Base-by-base conservation (phyloP, 129 eudicot genomes). In the Flaveria brownii region DNA sequence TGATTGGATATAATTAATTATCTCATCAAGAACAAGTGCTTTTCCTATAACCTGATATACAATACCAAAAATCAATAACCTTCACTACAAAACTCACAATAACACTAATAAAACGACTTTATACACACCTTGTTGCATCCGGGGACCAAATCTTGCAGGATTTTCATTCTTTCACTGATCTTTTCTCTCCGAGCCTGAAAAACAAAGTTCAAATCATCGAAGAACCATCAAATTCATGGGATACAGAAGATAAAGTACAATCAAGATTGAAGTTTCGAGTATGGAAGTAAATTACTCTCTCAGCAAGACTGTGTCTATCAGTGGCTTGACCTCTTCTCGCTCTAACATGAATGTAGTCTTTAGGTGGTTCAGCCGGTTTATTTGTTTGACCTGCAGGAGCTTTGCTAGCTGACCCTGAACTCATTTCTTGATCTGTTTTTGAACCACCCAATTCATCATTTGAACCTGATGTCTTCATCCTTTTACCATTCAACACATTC, bases 261-360 rank as follows among this genome's bases (percentile, higher is more conserved):
- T 52, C 51, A 13, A 26, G 69, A 52, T 39, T 11, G 13, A 28
- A 64, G 0, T 42, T 2, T 39, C 2, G 46, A 61, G 30, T 6
- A 51, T 57, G 33, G 67, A 60, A 77, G 45, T 47, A 64, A 62
- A 41, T 82, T 88, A 93, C 98, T 77, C 98, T 88, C 81, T 93
- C 98, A 2, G 97, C 98, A 20, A 93, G 83, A 82, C 98, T 90
- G 80, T 93, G 98, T 82, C 98, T 93, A 84, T 93, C 98, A 17
- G 98, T 93, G 14, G 98, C 98, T 93, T 93, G 97, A 64, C 98
- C 98, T 78, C 98, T 88, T 85, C 98, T 86, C 36, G 98, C 98
- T 87, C 98, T 78, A 42, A 93, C 97, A 84, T 93, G 98, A 75
- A 93, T 93, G 77, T 90, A 93, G 41, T 93, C 98, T 77, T 93